Percentiles rank a stretch among this genome's conserved stretches.
These are phyloP conservation scores for Tetrahymena elliotti DNA, from an alignment of 73 alveolate species.

Conservation along the genomic window DNA sequence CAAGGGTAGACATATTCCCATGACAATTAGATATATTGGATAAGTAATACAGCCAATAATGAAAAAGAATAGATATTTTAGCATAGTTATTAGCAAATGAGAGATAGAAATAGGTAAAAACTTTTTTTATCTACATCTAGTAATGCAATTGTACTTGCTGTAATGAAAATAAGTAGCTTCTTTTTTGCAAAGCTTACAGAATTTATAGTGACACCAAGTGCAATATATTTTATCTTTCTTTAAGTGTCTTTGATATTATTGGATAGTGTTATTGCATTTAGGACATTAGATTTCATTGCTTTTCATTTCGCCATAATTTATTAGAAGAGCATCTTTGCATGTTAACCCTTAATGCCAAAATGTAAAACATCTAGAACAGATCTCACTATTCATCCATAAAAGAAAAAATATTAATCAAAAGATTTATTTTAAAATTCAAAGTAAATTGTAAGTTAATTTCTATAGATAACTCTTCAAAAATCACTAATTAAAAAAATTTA, in stretches of 20 bases:
- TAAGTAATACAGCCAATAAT: neutral
- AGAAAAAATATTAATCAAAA: neutral
- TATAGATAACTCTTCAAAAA: no score
- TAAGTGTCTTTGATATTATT: neutral
- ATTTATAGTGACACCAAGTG: neutral
- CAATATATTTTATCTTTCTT: neutral
- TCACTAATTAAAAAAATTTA: no score
- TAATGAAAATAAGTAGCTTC: neutral
- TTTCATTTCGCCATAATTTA: neutral
- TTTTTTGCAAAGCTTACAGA: neutral
- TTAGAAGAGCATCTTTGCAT: neutral
- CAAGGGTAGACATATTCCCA: neutral
- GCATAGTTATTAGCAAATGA: neutral
- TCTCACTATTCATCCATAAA: neutral
- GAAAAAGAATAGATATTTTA: neutral
- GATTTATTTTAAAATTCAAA: no score
- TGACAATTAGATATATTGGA: neutral
- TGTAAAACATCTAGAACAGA: neutral
- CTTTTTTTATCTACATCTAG: neutral
- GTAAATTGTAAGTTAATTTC: no score
- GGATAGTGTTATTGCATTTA: neutral
- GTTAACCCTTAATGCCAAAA: neutral
- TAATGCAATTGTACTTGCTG: neutral
- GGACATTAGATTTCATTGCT: neutral
- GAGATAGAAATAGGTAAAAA: neutral